Percentiles rank a stretch among this genome's conserved stretches.
phyloP scores from a whole-genome alignment of 768 basidiomycete genomes.

The Omphalotus guepiniiformis region DNA sequence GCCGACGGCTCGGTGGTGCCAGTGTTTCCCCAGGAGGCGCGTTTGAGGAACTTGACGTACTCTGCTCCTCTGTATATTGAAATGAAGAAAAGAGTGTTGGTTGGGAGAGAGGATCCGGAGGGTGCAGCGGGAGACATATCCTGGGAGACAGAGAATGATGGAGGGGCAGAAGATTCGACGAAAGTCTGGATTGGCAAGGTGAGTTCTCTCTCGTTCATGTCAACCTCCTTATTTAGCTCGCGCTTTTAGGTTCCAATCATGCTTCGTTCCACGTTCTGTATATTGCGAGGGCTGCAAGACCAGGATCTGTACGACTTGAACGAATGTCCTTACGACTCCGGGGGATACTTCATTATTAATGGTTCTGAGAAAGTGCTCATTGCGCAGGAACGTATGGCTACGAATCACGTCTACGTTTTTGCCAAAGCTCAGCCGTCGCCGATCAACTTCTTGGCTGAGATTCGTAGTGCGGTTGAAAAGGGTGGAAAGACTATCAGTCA shows the following conservation, averaged over 20 bases:
- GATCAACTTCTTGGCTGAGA: conserved; percentile 93
- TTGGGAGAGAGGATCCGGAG: conserved; percentile 78
- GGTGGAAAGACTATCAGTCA: conserved; percentile 98
- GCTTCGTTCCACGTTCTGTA: conserved; percentile 94
- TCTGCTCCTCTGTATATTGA: conserved; percentile 95
- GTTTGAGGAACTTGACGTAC: conserved; percentile 92
- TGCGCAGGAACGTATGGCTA: conserved; percentile 99
- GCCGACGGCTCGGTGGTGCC: conserved; percentile 91
- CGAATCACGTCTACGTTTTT: conserved; percentile 99
- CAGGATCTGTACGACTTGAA: conserved; percentile 86
- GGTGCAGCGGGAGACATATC: conserved; percentile 75
- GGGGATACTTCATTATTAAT: conserved; percentile 99
- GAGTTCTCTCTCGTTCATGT: conserved; percentile 16
- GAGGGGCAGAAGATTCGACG: conserved; percentile 55
- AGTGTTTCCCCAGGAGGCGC: conserved; percentile 95
- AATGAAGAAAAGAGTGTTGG: conserved; percentile 81
- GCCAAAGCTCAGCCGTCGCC: conserved; percentile 97
- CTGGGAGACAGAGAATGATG: conserved; percentile 73
- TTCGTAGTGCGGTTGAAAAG: conserved; percentile 95
- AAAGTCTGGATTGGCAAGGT: conserved; percentile 97
- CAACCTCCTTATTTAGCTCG: conserved; percentile 1
- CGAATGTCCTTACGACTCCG: conserved; percentile 98
- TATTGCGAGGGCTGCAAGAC: conserved; percentile 75
- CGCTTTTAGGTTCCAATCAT: conserved; percentile 86
- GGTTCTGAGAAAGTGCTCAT: conserved; percentile 99